phyloP scores from a whole-genome alignment of 1,139 yeast genomes.

The Hansenula sp. region DNA sequence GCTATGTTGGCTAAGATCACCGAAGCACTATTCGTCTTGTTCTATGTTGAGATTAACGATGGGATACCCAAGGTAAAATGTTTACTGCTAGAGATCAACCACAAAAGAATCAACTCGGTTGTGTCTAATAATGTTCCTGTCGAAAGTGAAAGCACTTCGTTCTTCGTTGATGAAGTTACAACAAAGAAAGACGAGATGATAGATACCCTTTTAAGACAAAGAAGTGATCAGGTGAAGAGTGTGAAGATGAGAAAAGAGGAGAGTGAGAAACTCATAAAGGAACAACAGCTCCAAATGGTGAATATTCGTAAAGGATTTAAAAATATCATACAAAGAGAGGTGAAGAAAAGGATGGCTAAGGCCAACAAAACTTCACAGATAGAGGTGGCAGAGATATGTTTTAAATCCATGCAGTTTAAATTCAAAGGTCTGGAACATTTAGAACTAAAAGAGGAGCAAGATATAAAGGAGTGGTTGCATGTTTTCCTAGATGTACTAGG shows the following conservation, averaged over 20 bases:
- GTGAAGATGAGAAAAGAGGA: constrained; percentile 15
- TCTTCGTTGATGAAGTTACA: constrained; percentile 17
- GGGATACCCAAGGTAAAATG: constrained; percentile 13
- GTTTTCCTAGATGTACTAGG: constrained; percentile 11
- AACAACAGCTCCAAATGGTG: constrained; percentile 13
- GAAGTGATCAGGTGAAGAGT: constrained; percentile 10
- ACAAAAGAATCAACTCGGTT: constrained; percentile 9
- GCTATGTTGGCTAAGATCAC: constrained; percentile 13
- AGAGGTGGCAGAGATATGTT: constrained; percentile 22
- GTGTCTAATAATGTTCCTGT: constrained; percentile 2
- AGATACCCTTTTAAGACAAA: constrained; percentile 16
- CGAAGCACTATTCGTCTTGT: constrained; percentile 12
- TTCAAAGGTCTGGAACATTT: constrained; percentile 12
- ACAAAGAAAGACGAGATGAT: constrained; percentile 20
- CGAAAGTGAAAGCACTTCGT: not conserved
- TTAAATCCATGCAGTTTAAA: constrained; percentile 17
- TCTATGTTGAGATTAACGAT: constrained; percentile 14
- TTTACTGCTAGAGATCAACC: constrained; percentile 14
- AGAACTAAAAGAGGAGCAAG: constrained; percentile 7
- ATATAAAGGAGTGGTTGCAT: constrained; percentile 18
- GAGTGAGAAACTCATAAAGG: constrained; percentile 9
- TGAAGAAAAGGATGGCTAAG: constrained; percentile 11
- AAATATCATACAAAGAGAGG: constrained; percentile 12
- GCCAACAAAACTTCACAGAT: constrained; percentile 11
- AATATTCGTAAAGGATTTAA: constrained; percentile 15